These are phyloP conservation scores for Sordariomycetes sp. DNA, from an alignment of 2,329 filamentous ascomycete genomes.

Conservation along the genomic window DNA sequence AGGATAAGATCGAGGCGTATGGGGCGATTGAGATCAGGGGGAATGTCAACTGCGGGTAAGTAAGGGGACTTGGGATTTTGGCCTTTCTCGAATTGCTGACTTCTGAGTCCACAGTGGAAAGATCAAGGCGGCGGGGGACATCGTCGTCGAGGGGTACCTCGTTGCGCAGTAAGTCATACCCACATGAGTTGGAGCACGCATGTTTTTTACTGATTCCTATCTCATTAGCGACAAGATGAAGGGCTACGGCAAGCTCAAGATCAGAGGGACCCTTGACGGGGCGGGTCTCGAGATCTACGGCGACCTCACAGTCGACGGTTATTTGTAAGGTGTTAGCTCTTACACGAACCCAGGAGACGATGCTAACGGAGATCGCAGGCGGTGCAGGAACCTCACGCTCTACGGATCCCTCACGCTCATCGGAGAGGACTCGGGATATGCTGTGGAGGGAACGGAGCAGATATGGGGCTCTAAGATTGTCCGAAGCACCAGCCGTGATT, in stretches of 20 bases:
- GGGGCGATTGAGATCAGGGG: conserved; percentile 27
- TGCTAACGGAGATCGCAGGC: conserved; percentile 11
- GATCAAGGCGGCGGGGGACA: conserved; percentile 32
- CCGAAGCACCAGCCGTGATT: conserved; percentile 25
- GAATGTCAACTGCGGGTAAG: conserved; percentile 27
- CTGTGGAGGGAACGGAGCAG: conserved; percentile 25
- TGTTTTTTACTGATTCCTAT: not conserved
- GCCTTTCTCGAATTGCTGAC: not conserved
- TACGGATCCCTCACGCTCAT: conserved; percentile 33
- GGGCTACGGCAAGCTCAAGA: conserved; percentile 29
- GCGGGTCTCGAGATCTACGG: conserved; percentile 32
- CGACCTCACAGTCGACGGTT: conserved; percentile 28
- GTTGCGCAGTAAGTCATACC: conserved; percentile 19
- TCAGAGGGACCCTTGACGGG: conserved; percentile 27
- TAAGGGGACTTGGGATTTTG: not conserved
- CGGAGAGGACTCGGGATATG: conserved; percentile 27
- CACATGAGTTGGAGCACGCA: not conserved
- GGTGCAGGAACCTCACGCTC: conserved; percentile 27
- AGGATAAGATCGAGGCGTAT: conserved; percentile 31
- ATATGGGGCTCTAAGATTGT: conserved; percentile 28
- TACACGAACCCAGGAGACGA: not conserved
- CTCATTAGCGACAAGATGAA: conserved; percentile 26
- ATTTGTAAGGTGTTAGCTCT: conserved; percentile 19
- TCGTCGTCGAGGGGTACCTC: conserved; percentile 24
- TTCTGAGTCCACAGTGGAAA: conserved; percentile 18